Conservation (phyloP, 1,284 basidiomycete species). For the Naganishia liquefaciens region DNA sequence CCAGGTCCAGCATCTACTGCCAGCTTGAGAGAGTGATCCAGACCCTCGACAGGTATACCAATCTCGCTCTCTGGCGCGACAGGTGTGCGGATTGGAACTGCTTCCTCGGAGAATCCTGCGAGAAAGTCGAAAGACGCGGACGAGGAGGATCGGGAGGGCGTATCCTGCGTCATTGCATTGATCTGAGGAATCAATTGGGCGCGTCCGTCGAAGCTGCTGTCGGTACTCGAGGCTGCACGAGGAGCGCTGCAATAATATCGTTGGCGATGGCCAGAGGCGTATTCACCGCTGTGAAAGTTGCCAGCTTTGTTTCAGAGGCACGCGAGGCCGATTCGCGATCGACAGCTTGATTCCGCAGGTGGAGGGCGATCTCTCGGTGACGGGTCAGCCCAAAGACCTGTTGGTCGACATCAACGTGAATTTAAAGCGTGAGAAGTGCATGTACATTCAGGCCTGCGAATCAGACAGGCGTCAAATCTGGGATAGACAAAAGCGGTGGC, state of each 20-base stretch:
- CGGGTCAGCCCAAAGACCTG: no score
- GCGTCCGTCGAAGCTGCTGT: no score
- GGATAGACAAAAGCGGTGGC: no score
- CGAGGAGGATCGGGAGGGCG: slow-evolving; percentile 39
- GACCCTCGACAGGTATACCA: slow-evolving; percentile 38
- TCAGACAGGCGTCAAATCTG: no score
- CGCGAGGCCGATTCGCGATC: no score
- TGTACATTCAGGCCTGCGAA: no score
- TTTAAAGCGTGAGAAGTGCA: not conserved
- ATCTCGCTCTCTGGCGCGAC: slow-evolving; percentile 42
- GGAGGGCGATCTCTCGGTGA: not conserved
- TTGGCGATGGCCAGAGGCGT: no score
- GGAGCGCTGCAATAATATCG: no score
- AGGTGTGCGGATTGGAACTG: slow-evolving; percentile 44
- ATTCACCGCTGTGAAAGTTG: no score
- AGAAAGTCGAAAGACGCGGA: slow-evolving; percentile 40
- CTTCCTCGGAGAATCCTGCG: slow-evolving; percentile 41
- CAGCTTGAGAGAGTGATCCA: slow-evolving; percentile 55
- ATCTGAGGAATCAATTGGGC: no score
- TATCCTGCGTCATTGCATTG: not conserved
- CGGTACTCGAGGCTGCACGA: no score
- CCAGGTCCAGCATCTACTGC: slow-evolving; percentile 76
- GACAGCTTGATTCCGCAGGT: not conserved
- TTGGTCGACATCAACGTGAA: not conserved
- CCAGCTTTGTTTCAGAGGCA: no score